Percentiles rank a stretch among this genome's conserved stretches.
phyloP scores from a whole-genome alignment of 2,329 filamentous ascomycete species.

The Colletotrichum godetiae region DNA sequence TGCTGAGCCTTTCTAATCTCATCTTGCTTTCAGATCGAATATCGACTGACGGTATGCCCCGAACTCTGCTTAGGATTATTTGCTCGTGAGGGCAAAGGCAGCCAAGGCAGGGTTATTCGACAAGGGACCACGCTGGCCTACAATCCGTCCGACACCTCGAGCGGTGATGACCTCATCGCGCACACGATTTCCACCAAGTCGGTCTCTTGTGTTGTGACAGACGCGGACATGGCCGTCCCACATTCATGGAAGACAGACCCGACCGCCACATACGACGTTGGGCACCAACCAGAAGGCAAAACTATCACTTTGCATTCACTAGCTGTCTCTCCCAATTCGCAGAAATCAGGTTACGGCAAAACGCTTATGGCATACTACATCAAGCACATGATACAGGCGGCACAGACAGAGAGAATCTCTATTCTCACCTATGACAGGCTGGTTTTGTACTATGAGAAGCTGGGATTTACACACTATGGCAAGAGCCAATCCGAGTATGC shows the following conservation, averaged over 20 bases:
- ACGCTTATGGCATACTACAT: slow-evolving; percentile 40
- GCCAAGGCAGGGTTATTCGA: slow-evolving; percentile 6
- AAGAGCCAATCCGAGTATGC: slow-evolving; percentile 45
- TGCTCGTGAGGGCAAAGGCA: not conserved
- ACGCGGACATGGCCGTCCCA: slow-evolving; percentile 44
- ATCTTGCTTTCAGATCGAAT: slow-evolving; percentile 41
- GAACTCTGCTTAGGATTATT: slow-evolving; percentile 44
- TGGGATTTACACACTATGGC: slow-evolving; percentile 45
- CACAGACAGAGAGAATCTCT: slow-evolving; percentile 40
- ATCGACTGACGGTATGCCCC: slow-evolving; percentile 41
- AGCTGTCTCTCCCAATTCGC: slow-evolving; percentile 41
- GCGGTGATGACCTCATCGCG: slow-evolving; percentile 39
- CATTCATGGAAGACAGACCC: slow-evolving; percentile 39
- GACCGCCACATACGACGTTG: slow-evolving; percentile 31
- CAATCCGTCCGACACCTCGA: not conserved
- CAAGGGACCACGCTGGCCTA: slow-evolving; percentile 24
- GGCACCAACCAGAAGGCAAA: slow-evolving; percentile 40
- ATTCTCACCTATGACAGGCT: slow-evolving; percentile 45
- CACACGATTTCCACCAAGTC: slow-evolving; percentile 44
- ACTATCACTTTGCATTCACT: slow-evolving; percentile 45
- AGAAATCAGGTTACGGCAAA: slow-evolving; percentile 43
- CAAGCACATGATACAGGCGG: slow-evolving; percentile 35
- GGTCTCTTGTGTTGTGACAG: slow-evolving; percentile 35
- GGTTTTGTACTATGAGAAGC: slow-evolving; percentile 43
- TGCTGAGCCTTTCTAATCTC: not conserved